phyloP scores from a whole-genome alignment of 2,329 filamentous ascomycete genomes.

The Phyllosticta capitalensis region DNA sequence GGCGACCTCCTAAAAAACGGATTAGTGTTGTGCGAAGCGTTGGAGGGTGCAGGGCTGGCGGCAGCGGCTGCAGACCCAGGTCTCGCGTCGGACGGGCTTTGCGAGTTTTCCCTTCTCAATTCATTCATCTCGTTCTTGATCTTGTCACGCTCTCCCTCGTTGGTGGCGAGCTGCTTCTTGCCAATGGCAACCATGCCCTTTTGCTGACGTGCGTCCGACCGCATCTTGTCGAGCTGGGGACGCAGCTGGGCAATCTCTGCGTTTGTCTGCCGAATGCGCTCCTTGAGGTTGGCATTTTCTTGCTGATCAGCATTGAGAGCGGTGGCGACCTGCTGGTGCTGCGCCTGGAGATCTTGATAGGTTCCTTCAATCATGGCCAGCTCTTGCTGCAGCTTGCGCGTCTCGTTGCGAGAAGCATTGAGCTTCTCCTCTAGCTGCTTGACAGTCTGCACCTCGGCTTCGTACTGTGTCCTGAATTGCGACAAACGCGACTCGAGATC shows the following conservation, averaged over 20 bases:
- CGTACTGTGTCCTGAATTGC: slow-evolving; percentile 79
- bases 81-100: slow-evolving; percentile 27
- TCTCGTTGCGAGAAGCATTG: slow-evolving; percentile 65
- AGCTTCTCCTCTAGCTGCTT: slow-evolving; percentile 79
- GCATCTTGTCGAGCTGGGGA: slow-evolving; percentile 86
- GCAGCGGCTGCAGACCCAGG: slow-evolving; percentile 37
- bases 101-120: slow-evolving; percentile 47
- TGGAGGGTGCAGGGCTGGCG: slow-evolving; percentile 55
- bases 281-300: slow-evolving; percentile 78
- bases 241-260: slow-evolving; percentile 74
- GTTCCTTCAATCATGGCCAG: slow-evolving; percentile 73
- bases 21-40: slow-evolving; percentile 68
- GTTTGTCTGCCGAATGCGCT: slow-evolving; percentile 76
- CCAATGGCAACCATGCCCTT: slow-evolving; percentile 96
- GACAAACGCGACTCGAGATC: slow-evolving; percentile 84
- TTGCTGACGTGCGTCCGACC: slow-evolving; percentile 84
- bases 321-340: slow-evolving; percentile 66
- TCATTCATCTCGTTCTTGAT: slow-evolving; percentile 70
- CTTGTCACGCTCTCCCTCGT: slow-evolving; percentile 81
- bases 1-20: slow-evolving; percentile 74
- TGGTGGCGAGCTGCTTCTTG: slow-evolving; percentile 90
- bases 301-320: slow-evolving; percentile 78
- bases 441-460: slow-evolving; percentile 84
- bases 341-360: slow-evolving; percentile 69
- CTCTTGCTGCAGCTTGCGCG: slow-evolving; percentile 73